A percentile compares a stretch with the other conserved stretches of the same genome.
These are phyloP conservation scores for Globisporangium nunn DNA, from an alignment of 352 stramenopile species.

Conservation along the genomic window DNA sequence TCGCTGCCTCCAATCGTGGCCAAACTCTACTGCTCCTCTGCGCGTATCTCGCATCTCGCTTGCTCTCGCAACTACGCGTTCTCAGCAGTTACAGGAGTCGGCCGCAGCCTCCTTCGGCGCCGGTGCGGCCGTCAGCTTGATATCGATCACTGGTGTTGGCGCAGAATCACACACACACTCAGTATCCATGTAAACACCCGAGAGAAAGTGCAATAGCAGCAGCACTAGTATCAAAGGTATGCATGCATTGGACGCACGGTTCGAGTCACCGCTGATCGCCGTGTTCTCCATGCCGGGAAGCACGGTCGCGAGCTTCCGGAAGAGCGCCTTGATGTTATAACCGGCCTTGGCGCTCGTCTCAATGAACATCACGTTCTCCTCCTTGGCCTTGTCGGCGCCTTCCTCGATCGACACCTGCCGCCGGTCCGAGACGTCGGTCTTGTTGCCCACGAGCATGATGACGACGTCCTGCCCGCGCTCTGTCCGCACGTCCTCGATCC, in stretches of 20 bases:
- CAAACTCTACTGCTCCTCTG: background rate
- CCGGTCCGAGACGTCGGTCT: conserved; percentile 98
- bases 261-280: conserved; percentile 81
- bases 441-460: conserved; percentile 99
- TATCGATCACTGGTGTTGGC: conserved; percentile 65
- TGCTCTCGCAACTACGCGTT: too few relatives aligned
- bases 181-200: too few relatives aligned
- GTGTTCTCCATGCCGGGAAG: conserved; percentile 94
- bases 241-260: conserved; percentile 37
- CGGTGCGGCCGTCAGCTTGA: conserved; percentile 81
- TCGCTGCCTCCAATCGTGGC: too few relatives aligned
- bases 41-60: too few relatives aligned
- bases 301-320: conserved; percentile 97
- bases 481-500: conserved; percentile 98
- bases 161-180: too few relatives aligned
- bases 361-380: conserved; percentile 99
- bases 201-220: background rate
- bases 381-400: conserved; percentile 95
- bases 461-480: conserved; percentile 98
- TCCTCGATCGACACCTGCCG: conserved; percentile 96
- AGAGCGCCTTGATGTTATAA: conserved; percentile 98
- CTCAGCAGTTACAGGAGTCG: conserved; percentile 68
- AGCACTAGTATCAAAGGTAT: background rate
- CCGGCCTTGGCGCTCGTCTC: conserved; percentile 98
- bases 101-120: conserved; percentile 64